phyloP scores from a whole-genome alignment of 1,284 basidiomycete species.

The Ustilago tritici region DNA sequence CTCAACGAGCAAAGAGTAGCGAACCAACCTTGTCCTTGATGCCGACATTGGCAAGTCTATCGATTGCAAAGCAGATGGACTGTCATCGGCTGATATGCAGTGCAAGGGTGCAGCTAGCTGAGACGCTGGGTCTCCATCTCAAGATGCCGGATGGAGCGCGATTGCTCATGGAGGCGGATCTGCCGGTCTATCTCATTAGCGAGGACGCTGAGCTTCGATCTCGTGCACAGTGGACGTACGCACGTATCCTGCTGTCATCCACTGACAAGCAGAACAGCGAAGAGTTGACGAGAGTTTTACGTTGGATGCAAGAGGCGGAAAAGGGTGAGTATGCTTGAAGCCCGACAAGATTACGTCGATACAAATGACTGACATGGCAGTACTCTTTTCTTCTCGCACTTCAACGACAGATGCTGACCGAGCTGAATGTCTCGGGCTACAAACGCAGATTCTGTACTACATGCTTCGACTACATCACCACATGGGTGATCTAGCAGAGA shows the following conservation, averaged over 20 bases:
- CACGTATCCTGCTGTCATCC: slow-evolving; percentile 37
- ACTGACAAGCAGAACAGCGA: slow-evolving; percentile 17
- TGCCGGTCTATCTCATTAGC: slow-evolving; percentile 29
- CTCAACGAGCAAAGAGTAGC: slow-evolving; percentile 13
- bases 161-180: slow-evolving; percentile 30
- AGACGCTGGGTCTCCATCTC: slow-evolving; percentile 39
- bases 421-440: slow-evolving; percentile 36
- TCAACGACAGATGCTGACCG: slow-evolving; percentile 22
- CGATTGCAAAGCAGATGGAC: slow-evolving; percentile 44
- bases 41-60: slow-evolving; percentile 35
- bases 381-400: not conserved
- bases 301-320: slow-evolving; percentile 37
- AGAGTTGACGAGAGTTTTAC: slow-evolving; percentile 21
- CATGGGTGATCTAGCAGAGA: slow-evolving; percentile 15
- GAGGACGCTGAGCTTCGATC: slow-evolving; percentile 36
- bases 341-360: not conserved
- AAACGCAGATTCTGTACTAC: slow-evolving; percentile 53
- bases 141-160: slow-evolving; percentile 34
- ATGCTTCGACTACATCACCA: slow-evolving; percentile 44
- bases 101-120: slow-evolving; percentile 32
- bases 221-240: slow-evolving; percentile 42
- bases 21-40: slow-evolving; percentile 32
- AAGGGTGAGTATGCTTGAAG: slow-evolving; percentile 25
- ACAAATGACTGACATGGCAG: slow-evolving; percentile 3
- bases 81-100: slow-evolving; percentile 26